These are phyloP conservation scores for Blastobotrys serpentis DNA, from an alignment of 1,139 yeast genomes.

Conservation along the genomic window DNA sequence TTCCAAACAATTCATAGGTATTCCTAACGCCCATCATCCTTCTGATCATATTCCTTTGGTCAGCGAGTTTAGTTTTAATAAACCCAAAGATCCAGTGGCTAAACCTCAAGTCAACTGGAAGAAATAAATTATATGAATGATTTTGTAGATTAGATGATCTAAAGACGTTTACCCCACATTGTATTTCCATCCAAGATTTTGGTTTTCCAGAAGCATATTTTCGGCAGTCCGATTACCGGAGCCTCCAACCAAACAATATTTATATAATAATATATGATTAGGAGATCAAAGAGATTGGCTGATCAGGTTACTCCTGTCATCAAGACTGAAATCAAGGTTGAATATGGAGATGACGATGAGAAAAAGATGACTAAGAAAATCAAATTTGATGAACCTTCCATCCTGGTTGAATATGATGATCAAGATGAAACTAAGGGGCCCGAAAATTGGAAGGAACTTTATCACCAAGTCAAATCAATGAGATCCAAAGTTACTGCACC, in stretches of 20 bases:
- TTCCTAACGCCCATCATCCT: slow-evolving; percentile 92
- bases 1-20: slow-evolving; percentile 74
- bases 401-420: slow-evolving; percentile 7
- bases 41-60: slow-evolving; percentile 91
- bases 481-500: slow-evolving; percentile 66
- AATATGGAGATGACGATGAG: not conserved
- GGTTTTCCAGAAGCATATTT: not conserved
- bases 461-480: slow-evolving; percentile 64
- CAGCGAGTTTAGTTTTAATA: slow-evolving; percentile 71
- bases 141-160: not conserved
- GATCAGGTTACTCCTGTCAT: not conserved
- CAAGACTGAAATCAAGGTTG: not conserved
- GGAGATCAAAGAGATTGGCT: not conserved
- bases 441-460: slow-evolving; percentile 45
- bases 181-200: no score
- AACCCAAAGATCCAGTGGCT: slow-evolving; percentile 39
- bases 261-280: no score
- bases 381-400: not conserved
- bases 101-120: slow-evolving; percentile 22
- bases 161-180: not conserved
- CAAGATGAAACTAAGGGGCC: slow-evolving; percentile 20
- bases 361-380: not conserved
- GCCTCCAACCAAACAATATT: no score
- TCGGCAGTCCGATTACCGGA: not conserved
- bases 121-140: slow-evolving; percentile 8